A percentile compares a stretch with the other conserved stretches of the same genome.
These are phyloP conservation scores for Populus hybrid DNA, from an alignment of 441 rosid species.

Conservation along the genomic window DNA sequence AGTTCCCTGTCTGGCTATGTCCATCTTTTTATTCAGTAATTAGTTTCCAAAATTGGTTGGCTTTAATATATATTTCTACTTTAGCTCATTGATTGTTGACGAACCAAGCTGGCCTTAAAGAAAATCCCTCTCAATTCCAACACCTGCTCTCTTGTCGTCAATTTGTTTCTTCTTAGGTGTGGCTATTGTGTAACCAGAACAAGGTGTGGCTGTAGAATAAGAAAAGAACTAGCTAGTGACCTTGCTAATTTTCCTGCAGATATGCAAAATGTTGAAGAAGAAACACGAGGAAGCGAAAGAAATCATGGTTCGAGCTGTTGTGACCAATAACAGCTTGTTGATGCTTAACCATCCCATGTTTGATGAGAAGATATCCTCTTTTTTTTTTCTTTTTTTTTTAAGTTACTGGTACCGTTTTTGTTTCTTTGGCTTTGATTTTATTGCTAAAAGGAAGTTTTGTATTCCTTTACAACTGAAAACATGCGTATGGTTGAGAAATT, in stretches of 20 bases:
- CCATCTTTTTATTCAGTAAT: not conserved
- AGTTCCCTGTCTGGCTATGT: not conserved
- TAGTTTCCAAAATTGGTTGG: not conserved
- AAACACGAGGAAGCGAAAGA: constrained; percentile 87
- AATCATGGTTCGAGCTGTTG: constrained; percentile 70
- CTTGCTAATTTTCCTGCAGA: constrained; percentile 40
- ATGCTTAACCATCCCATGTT: constrained; percentile 84
- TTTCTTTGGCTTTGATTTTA: not conserved
- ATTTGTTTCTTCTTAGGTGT: not conserved
- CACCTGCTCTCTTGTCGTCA: not conserved
- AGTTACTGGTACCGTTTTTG: not conserved
- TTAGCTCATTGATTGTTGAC: not conserved
- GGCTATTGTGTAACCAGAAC: not conserved
- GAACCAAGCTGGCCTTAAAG: not conserved
- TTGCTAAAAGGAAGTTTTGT: constrained; percentile 5
- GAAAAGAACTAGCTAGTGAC: not conserved
- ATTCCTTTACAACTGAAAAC: constrained; percentile 60
- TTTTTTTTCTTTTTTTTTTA: not conserved
- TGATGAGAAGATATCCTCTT: constrained; percentile 86
- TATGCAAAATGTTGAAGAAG: constrained; percentile 77
- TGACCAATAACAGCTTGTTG: constrained; percentile 72
- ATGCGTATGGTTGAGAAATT: constrained; percentile 61
- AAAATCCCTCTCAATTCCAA: not conserved
- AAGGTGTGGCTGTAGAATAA: not conserved
- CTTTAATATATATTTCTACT: not conserved